Evolutionary conservation across 495 filamentous ascomycete genomes (phyloP).

Genomic region (Penicillium robsamsonii): DNA sequence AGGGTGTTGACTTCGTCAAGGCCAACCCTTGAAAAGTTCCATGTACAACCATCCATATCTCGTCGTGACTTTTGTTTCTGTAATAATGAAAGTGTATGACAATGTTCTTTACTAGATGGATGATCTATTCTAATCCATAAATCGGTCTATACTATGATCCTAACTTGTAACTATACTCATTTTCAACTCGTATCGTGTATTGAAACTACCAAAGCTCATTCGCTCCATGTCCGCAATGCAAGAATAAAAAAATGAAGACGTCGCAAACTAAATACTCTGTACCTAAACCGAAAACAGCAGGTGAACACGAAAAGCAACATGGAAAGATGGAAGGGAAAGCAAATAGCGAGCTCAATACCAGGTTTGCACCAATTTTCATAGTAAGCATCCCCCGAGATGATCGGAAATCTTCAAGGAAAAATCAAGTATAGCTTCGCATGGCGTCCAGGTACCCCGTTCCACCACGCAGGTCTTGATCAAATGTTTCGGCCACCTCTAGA

Average conservation of each 20-base stretch:
- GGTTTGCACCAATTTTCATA: background rate
- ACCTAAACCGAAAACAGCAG: conserved; percentile 6
- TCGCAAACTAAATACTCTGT: background rate
- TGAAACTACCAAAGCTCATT: conserved; percentile 7
- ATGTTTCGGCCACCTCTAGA: conserved; percentile 76
- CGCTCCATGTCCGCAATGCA: conserved; percentile 3
- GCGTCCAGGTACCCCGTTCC: conserved; percentile 58
- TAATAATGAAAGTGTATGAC: conserved; percentile 9
- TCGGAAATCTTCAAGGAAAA: background rate
- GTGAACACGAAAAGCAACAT: conserved; percentile 9
- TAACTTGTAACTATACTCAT: background rate
- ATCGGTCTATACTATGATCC: background rate
- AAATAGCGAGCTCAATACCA: background rate
- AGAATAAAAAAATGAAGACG: background rate
- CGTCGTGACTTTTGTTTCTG: conserved; percentile 8
- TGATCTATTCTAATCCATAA: conserved; percentile 17
- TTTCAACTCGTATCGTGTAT: background rate
- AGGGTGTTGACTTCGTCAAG: conserved; percentile 70
- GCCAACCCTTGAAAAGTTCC: conserved; percentile 59
- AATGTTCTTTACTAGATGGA: conserved; percentile 26
- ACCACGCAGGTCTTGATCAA: conserved; percentile 72
- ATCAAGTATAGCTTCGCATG: conserved; percentile 51
- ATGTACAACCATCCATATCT: conserved; percentile 23
- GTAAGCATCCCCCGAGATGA: background rate
- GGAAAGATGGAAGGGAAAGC: background rate